These are phyloP conservation scores for Saturnispora sanitii DNA, from an alignment of 805 yeast species.

Conservation along the genomic window DNA sequence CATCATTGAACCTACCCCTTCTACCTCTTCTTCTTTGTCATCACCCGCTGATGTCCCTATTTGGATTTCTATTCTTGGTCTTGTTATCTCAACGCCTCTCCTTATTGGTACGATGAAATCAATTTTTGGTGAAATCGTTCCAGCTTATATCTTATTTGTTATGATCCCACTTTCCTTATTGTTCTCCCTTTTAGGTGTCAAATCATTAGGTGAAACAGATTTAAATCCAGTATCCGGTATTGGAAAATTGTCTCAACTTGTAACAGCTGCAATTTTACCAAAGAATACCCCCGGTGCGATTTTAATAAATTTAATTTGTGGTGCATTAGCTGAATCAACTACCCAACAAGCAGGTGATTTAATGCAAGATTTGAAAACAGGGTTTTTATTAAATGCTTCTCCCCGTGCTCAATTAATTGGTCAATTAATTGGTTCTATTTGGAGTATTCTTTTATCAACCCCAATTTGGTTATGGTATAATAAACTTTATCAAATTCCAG, in stretches of 20 bases:
- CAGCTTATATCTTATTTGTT: constrained; percentile 54
- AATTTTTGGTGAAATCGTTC: constrained; percentile 65
- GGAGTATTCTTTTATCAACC: constrained; percentile 73
- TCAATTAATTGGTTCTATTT: constrained; percentile 77
- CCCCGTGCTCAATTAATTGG: constrained; percentile 89
- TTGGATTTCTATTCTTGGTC: constrained; percentile 34
- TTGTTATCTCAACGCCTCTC: constrained; percentile 52
- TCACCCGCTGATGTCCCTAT: constrained; percentile 6
- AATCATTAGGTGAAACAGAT: constrained; percentile 96
- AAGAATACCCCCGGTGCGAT: constrained; percentile 69
- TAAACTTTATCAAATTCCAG: constrained; percentile 76
- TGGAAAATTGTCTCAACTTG: constrained; percentile 83
- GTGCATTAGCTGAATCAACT: constrained; percentile 97
- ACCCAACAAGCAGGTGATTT: constrained; percentile 98
- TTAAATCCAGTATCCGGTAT: constrained; percentile 94
- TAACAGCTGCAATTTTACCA: constrained; percentile 79
- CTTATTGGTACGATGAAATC: constrained; percentile 56
- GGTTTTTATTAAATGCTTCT: constrained; percentile 83
- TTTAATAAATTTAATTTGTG: constrained; percentile 79
- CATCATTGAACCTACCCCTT: too few species aligned
- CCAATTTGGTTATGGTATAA: constrained; percentile 78
- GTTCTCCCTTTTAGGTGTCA: constrained; percentile 75
- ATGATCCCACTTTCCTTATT: constrained; percentile 71
- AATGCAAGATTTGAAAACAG: constrained; percentile 95
- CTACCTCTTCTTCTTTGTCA: too few species aligned